Evolutionary conservation across 2,329 filamentous ascomycete species (phyloP), one percentile per base, ranked within the genome.

Genomic region (Ascochyta viciae-villosae): DNA sequence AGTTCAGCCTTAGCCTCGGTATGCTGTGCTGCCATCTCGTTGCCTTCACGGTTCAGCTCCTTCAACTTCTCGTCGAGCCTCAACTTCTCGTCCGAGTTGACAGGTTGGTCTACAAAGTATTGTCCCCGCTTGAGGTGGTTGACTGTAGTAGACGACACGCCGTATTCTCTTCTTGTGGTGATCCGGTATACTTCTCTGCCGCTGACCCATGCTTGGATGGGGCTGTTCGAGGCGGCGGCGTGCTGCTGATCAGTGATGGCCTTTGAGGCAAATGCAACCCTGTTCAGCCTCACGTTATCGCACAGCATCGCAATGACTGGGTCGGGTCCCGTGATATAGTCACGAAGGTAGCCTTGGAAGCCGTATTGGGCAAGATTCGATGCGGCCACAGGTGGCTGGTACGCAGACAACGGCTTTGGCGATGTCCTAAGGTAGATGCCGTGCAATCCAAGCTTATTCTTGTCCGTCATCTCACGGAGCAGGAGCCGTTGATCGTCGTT

Each of bases 221-320:
- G 78, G 44, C 80, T 83, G 13, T 78, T 76, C 38, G 85, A 77
- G 31, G 96, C 79, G n/a, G 75, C 77, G n/a, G 89, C 80, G 66
- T 88, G 91, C 64, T 92, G 87, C 35, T 84, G 80, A 29, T 90
- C 84, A 2, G 75, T 84, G 31, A 93, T 85, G 9, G 91, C 86
- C 5, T 73, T 74, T 13, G 87, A 78, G 15, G 85, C 81, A 40
- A 94, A 83, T 0, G 86, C 91, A 6, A 88, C 88, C 24, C 80
- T 78, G 65, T 96, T 87, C 6, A 97, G 75, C 49, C 80, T 83
- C 54, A 83, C 85, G 63, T 90, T 88, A 12, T 87, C 84, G 74
- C 92, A 97, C 22, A 99, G 84, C 89, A 96, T 95, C 6, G 91
- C 89, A 31, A 98, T 78, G 1, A 99, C 91, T 1, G 90, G 84